Percentiles rank a stretch among this genome's conserved stretches.
Evolutionary conservation across 768 basidiomycete species (phyloP).

Genomic region (Crucibulum laeve): DNA sequence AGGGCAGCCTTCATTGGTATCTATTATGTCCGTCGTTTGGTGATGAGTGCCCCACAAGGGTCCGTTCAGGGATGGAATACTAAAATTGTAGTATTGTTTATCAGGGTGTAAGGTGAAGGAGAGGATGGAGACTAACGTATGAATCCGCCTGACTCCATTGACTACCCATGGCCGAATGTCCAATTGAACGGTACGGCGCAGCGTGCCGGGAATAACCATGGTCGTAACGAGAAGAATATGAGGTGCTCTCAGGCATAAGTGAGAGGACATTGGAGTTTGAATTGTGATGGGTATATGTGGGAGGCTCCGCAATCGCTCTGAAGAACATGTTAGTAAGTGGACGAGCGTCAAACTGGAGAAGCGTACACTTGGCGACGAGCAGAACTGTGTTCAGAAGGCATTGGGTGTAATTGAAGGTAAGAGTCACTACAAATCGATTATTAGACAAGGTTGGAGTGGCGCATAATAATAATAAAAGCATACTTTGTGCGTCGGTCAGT

Average conservation of each 20-base stretch:
- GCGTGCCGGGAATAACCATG: constrained; percentile 41
- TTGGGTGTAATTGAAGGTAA: constrained; percentile 38
- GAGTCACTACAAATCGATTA: constrained; percentile 32
- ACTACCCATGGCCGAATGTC: constrained; percentile 41
- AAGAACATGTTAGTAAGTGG: constrained; percentile 4
- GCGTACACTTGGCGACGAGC: constrained; percentile 46
- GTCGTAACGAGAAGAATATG: constrained; percentile 46
- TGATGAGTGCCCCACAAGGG: constrained; percentile 31
- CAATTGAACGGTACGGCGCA: constrained; percentile 44
- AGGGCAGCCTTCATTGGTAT: constrained; percentile 33
- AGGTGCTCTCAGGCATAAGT: constrained; percentile 58
- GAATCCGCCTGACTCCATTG: constrained; percentile 62
- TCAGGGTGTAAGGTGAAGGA: background rate
- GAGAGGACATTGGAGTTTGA: constrained; percentile 38
- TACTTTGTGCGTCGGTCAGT: constrained; percentile 34
- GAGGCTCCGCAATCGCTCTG: background rate
- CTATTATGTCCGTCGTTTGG: constrained; percentile 36
- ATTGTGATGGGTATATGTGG: constrained; percentile 40
- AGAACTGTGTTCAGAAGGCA: constrained; percentile 39
- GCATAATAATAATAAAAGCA: constrained; percentile 13
- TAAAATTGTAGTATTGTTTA: constrained; percentile 7
- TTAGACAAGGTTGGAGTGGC: constrained; percentile 11
- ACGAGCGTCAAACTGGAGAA: constrained; percentile 3
- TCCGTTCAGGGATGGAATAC: constrained; percentile 30
- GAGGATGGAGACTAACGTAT: constrained; percentile 45